A percentile compares a stretch with the other conserved stretches of the same genome.
phyloP scores from a whole-genome alignment of 345 rosid species.

The Dipteronia dyeriana region DNA sequence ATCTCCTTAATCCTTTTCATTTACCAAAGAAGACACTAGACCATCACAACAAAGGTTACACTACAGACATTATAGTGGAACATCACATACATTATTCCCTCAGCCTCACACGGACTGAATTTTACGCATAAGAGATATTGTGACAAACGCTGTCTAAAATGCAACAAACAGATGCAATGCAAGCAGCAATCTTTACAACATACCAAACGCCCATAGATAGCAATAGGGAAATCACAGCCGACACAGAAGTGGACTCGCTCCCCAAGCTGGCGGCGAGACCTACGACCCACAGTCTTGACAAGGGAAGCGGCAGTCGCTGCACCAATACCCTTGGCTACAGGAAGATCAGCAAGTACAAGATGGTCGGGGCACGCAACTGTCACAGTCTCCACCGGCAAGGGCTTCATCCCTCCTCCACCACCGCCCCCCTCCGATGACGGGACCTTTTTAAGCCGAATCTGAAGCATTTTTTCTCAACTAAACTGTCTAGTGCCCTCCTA shows the following conservation, averaged over 20 bases:
- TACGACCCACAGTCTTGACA: slow-evolving; percentile 72
- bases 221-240: slow-evolving; percentile 90
- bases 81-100: not conserved
- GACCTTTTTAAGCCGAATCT: slow-evolving; percentile 70
- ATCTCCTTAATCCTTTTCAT: too few relatives aligned
- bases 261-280: slow-evolving; percentile 91
- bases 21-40: not conserved
- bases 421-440: slow-evolving; percentile 57
- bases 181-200: slow-evolving; percentile 1
- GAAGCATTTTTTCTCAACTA: slow-evolving; percentile 56
- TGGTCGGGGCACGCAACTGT: slow-evolving; percentile 97
- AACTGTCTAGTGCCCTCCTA: not conserved
- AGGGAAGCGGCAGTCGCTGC: slow-evolving; percentile 61
- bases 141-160: slow-evolving; percentile 1
- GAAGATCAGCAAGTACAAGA: slow-evolving; percentile 95
- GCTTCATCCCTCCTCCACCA: slow-evolving; percentile 37
- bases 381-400: slow-evolving; percentile 66
- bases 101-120: not conserved
- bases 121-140: not conserved
- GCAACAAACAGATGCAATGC: not conserved
- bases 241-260: slow-evolving; percentile 98
- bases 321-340: slow-evolving; percentile 96
- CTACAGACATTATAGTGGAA: not conserved
- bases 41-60: not conserved
- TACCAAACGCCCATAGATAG: slow-evolving; percentile 96